Evolutionary conservation across 1,284 basidiomycete genomes (phyloP), one percentile per base, ranked within the genome.

Genomic region (Anthracocystis walkeri): DNA sequence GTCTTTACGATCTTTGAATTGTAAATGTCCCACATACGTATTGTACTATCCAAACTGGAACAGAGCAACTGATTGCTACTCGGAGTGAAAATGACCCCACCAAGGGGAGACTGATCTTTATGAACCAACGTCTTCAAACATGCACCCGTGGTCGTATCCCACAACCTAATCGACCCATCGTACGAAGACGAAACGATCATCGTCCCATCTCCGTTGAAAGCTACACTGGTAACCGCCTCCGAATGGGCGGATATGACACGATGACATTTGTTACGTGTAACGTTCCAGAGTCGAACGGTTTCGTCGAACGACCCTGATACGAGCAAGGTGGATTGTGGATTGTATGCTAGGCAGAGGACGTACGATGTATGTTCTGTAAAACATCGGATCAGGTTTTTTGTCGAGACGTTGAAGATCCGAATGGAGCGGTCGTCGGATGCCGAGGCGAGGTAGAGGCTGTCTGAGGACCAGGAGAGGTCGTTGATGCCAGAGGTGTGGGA

Each of bases 111-210:
- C 87, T 96, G 96, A 73, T 95, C 93, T 80, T 95, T 94, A 79
- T 98, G 95, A 12, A 95, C 94, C 27, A 99, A 86, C 4, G 97
- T 99, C 85, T 96, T 98, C 45, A 99, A 88, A 86, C 97, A 99
- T 85, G 98, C 95, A 1, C 95, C 97, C 0, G 94, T 95, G 59
- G 94, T 91, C 0, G 93, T 91, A 82, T 98, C 95, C 97, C 97
- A 99, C 1, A 84, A 52, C 0, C 83, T 74, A 11, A 99, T 95
- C 52, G 97, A 87, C 2, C 95, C 96, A 86, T 99, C 97, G 90
- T 96, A 97, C 21, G 93, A 92, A 74, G 92, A 93, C 7, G 93
- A 95, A 2, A 94, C 92, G 42, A 99, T 92, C 75, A 98, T 90
- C 3, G 93, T 94, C 2, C 97, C 97, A 79, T 99, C 96, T 58